Percentiles rank a stretch among this genome's conserved stretches.
Evolutionary conservation across 2,329 filamentous ascomycete species (phyloP).

Genomic region (Aspergillus aculeatus): DNA sequence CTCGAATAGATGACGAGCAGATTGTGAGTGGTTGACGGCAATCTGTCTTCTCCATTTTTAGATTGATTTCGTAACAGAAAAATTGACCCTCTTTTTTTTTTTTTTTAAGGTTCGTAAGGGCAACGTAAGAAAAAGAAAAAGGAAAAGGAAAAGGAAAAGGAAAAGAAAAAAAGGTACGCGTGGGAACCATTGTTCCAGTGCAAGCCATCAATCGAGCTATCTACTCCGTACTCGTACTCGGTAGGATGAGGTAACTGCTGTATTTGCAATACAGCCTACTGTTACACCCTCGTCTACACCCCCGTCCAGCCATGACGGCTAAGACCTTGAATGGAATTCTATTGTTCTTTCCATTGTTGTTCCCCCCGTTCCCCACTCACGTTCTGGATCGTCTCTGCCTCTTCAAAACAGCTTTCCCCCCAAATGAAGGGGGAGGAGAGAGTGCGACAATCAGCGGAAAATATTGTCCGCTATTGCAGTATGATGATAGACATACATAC

Average conservation of each 20-base stretch:
- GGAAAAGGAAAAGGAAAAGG: neutral
- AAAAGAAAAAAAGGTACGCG: neutral
- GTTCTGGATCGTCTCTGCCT: conserved; percentile 3
- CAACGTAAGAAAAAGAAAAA: too few relatives aligned
- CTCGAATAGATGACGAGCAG: neutral
- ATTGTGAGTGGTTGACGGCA: neutral
- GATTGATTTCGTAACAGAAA: neutral
- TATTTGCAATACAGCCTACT: neutral
- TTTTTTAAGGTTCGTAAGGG: too few relatives aligned
- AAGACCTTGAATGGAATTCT: neutral
- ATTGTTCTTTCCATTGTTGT: neutral
- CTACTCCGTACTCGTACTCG: too few relatives aligned
- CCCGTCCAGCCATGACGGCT: neutral
- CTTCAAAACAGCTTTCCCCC: conserved; percentile 1
- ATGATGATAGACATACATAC: neutral
- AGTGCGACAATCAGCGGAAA: neutral
- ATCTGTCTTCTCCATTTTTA: neutral
- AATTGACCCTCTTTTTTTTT: neutral
- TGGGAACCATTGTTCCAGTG: neutral
- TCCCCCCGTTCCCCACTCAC: neutral
- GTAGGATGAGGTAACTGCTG: neutral
- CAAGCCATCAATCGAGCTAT: too few relatives aligned
- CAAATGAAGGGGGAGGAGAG: neutral
- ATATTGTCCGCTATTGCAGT: neutral
- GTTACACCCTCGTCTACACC: neutral